Evolutionary conservation across 225 moss, liverwort and hornwort genomes (phyloP).

Genomic region (Sphagnum contortum): DNA sequence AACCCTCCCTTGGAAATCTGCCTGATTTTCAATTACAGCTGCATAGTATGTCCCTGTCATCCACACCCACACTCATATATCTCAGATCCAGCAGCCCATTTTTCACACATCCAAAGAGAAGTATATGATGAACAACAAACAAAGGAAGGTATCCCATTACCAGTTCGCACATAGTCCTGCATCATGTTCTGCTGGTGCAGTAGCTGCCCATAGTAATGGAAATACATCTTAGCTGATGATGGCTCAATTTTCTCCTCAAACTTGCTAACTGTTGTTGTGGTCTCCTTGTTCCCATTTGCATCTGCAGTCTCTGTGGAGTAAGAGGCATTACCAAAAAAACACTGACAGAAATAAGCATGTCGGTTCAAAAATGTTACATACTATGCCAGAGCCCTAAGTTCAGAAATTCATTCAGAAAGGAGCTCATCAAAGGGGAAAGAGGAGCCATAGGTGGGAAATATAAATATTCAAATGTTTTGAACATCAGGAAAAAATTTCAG

Average conservation of each 20-base stretch:
- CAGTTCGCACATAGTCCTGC: conserved; percentile 65
- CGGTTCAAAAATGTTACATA: not conserved
- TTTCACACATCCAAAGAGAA: not conserved
- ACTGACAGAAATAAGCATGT: not conserved
- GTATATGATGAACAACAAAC: too few relatives aligned
- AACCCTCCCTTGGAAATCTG: conserved; percentile 49
- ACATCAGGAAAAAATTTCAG: too few relatives aligned
- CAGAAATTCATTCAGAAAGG: not conserved
- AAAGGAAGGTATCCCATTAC: conserved; percentile 1
- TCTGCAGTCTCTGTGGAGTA: conserved; percentile 19
- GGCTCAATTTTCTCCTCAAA: conserved; percentile 63
- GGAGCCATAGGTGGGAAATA: not conserved
- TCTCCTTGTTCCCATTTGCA: conserved; percentile 8
- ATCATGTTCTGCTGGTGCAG: conserved; percentile 65
- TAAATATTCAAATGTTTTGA: too few relatives aligned
- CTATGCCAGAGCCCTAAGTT: not conserved
- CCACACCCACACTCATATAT: not conserved
- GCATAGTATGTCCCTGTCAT: conserved; percentile 50
- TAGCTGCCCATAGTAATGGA: conserved; percentile 58
- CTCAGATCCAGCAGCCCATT: not conserved
- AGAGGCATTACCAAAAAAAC: not conserved
- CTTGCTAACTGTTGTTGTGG: conserved; percentile 21
- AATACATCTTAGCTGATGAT: conserved; percentile 62
- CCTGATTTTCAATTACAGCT: conserved; percentile 57
- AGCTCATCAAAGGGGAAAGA: not conserved